Conservation (phyloP, 2,329 filamentous ascomycete genomes). For the Claviceps fusiformis region DNA sequence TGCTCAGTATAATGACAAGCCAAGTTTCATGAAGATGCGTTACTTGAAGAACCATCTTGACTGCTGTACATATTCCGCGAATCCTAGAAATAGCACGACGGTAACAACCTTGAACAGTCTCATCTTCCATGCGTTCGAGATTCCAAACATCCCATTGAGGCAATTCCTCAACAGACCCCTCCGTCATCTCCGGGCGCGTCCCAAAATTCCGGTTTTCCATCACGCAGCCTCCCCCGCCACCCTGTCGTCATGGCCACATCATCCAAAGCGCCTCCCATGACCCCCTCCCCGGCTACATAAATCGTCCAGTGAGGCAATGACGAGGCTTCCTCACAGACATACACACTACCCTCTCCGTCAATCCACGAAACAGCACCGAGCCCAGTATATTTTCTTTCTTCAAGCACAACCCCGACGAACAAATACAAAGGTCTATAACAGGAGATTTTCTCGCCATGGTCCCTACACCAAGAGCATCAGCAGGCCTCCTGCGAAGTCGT, state of each 20-base stretch:
- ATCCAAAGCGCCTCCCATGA: not conserved
- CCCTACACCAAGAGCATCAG: not conserved
- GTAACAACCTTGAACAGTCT: too few relatives aligned
- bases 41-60: too few relatives aligned
- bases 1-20: too few relatives aligned
- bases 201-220: not conserved
- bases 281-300: not conserved
- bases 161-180: too few relatives aligned
- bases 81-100: too few relatives aligned
- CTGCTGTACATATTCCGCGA: too few relatives aligned
- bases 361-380: not conserved
- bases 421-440: too few relatives aligned
- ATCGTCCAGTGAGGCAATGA: not conserved
- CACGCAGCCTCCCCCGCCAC: not conserved
- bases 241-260: constrained; percentile 3
- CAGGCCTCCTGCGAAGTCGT: not conserved
- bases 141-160: too few relatives aligned
- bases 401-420: not conserved
- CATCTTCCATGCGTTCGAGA: too few relatives aligned
- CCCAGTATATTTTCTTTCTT: not conserved
- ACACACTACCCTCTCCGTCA: not conserved
- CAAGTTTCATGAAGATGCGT: too few relatives aligned
- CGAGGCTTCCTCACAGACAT: not conserved
- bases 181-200: not conserved
- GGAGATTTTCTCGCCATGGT: not conserved